Percentiles rank a stretch among this genome's conserved stretches.
Conservation (phyloP, 2,329 filamentous ascomycete species). For the Teratosphaeriaceae sp. region DNA sequence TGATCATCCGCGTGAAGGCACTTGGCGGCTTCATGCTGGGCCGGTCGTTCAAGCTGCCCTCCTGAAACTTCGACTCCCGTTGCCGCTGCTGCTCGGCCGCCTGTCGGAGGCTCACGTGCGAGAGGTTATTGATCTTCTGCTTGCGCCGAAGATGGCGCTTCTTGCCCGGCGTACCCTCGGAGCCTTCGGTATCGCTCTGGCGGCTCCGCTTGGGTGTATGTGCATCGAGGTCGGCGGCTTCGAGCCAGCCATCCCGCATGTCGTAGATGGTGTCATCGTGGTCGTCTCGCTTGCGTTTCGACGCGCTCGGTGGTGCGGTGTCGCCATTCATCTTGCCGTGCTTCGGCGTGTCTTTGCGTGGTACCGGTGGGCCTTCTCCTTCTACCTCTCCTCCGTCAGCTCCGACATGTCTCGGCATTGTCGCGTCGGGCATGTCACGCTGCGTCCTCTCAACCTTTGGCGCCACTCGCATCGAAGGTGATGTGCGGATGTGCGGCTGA, state of each 20-base stretch:
- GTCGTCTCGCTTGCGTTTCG: slow-evolving; percentile 25
- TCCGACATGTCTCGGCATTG: too few relatives aligned
- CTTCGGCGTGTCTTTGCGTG: slow-evolving; percentile 24
- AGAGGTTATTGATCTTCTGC: slow-evolving; percentile 28
- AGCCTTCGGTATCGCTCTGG: slow-evolving; percentile 15
- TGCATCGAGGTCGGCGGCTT: slow-evolving; percentile 13
- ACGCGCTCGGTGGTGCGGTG: slow-evolving; percentile 17
- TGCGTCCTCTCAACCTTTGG: too few relatives aligned
- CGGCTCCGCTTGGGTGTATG: slow-evolving; percentile 27
- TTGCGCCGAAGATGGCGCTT: slow-evolving; percentile 27
- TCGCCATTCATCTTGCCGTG: slow-evolving; percentile 14
- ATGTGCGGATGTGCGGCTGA: too few relatives aligned
- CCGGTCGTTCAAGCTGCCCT: slow-evolving; percentile 83
- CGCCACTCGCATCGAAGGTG: too few relatives aligned
- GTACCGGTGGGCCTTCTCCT: slow-evolving; percentile 23
- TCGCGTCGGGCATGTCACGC: too few relatives aligned
- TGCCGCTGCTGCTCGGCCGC: slow-evolving; percentile 20
- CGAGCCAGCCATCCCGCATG: slow-evolving; percentile 13
- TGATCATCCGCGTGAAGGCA: slow-evolving; percentile 50
- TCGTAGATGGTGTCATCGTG: slow-evolving; percentile 15
- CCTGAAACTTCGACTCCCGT: slow-evolving; percentile 61
- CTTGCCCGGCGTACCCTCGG: slow-evolving; percentile 18
- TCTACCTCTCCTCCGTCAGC: too few relatives aligned
- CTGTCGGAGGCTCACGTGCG: slow-evolving; percentile 29
- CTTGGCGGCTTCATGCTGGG: slow-evolving; percentile 63